Evolutionary conservation across 1,284 basidiomycete genomes (phyloP), one percentile per base, ranked within the genome.

Genomic region (Cryptococcus hybrid): DNA sequence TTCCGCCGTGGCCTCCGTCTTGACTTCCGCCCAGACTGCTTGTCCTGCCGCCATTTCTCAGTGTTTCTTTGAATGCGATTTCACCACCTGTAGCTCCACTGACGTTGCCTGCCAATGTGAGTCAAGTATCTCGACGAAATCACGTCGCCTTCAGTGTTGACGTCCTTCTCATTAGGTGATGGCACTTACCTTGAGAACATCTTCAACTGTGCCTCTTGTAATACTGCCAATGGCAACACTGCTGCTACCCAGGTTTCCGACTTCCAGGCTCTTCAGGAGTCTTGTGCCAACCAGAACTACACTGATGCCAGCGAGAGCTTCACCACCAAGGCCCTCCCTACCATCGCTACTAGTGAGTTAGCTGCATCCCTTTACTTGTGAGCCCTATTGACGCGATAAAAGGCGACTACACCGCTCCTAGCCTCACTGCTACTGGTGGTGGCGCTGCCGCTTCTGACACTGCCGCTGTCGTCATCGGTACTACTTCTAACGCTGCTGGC

Each of bases 181-280:
- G 64, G 51, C 6, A 36, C 55, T 7, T 76, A 78, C 71, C 70
- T 77, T 58, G 59, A 62, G 47, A 73, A 70, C 70, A 75, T 78
- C 61, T 78, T 61, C 73, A 75, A 76, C 73, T 77, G 72, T 59
- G 74, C 66, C 15, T 68, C 68, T n/a, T 77, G 76, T 66, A 77
- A 77, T 71, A 71, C 73, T 24, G 70, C 67, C 62, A 77, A 76
- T 68, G 58, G 57, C 58, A 76, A 76, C 69, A 54, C 65, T 39
- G 63, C 48, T n/a, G 64, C 72, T 30, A 78, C 75, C 40, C 58
- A 59, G 30, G 39, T 75, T 44, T 46, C 62, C 52, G 69, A 76
- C 63, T 78, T 70, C 60, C 46, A 73, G 9, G 52, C 67, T 34
- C 70, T 78, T 47, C 62, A 71, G 50, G 55, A 61, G 9, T 74